phyloP scores from a whole-genome alignment of 2,329 filamentous ascomycete genomes.

The Pseudogymnoascus sp. region DNA sequence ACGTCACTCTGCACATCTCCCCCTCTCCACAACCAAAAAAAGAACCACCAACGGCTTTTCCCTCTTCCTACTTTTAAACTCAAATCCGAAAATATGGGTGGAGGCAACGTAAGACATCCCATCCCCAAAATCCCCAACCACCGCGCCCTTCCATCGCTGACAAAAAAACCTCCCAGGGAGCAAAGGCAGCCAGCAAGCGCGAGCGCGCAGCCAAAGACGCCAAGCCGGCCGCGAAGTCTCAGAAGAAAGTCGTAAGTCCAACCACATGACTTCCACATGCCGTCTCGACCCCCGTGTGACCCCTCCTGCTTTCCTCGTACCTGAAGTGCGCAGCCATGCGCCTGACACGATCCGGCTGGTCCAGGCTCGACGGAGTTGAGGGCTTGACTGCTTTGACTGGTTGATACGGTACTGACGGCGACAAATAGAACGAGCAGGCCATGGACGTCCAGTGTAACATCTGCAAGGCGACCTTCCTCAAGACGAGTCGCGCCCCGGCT shows the following conservation, averaged over 20 bases:
- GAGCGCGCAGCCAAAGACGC: conserved; percentile 60
- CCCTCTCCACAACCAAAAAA: background rate
- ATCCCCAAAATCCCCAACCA: background rate
- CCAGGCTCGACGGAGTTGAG: background rate
- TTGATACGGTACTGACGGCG: no score
- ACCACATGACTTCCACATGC: background rate
- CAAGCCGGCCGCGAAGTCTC: conserved; percentile 52
- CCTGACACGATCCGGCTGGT: background rate
- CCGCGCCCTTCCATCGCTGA: background rate
- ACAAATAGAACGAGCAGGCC: conserved; percentile 58
- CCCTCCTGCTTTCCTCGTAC: background rate
- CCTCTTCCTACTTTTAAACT: no score
- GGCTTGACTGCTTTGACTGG: no score
- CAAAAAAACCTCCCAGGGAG: conserved; percentile 38
- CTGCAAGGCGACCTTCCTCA: conserved; percentile 72
- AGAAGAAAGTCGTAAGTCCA: conserved; percentile 55
- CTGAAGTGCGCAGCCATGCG: conserved; percentile 5
- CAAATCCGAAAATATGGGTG: conserved; percentile 1
- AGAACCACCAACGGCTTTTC: no score
- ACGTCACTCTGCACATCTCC: background rate
- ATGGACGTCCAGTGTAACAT: conserved; percentile 69
- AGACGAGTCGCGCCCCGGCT: conserved; percentile 66
- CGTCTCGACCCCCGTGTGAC: background rate
- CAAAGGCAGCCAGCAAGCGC: conserved; percentile 63
- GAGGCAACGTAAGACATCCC: conserved; percentile 5